A percentile compares a stretch with the other conserved stretches of the same genome.
Evolutionary conservation across 495 filamentous ascomycete species (phyloP).

Genomic region (Penicillium pancosmium): DNA sequence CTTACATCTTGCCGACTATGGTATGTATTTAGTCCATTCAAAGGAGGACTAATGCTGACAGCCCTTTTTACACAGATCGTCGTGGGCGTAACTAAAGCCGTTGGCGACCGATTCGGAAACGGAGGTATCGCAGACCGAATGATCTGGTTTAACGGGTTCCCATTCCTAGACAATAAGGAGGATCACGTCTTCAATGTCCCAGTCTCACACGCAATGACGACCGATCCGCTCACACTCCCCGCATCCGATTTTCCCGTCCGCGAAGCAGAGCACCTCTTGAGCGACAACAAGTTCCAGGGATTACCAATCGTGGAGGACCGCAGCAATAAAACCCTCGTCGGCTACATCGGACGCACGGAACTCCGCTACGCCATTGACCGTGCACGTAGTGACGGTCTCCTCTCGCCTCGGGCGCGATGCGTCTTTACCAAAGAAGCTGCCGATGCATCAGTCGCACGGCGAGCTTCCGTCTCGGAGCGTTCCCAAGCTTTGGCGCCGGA

Average conservation of each 20-base stretch:
- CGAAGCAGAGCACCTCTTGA: slow-evolving; percentile 73
- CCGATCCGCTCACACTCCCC: slow-evolving; percentile 71
- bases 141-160: slow-evolving; percentile 99
- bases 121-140: slow-evolving; percentile 97
- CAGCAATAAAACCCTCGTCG: slow-evolving; percentile 70
- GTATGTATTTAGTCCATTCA: slow-evolving; percentile 36
- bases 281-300: slow-evolving; percentile 86
- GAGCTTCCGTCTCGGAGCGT: slow-evolving; percentile 33
- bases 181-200: slow-evolving; percentile 97
- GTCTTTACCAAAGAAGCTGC: slow-evolving; percentile 72
- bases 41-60: slow-evolving; percentile 18
- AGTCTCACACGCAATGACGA: slow-evolving; percentile 90
- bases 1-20: slow-evolving; percentile 97
- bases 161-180: slow-evolving; percentile 97
- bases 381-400: slow-evolving; percentile 72
- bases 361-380: slow-evolving; percentile 91
- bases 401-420: slow-evolving; percentile 71
- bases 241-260: slow-evolving; percentile 73
- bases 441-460: slow-evolving; percentile 37
- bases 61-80: slow-evolving; percentile 62
- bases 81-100: slow-evolving; percentile 93
- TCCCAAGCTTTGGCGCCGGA: slow-evolving; percentile 46
- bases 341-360: slow-evolving; percentile 95
- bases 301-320: slow-evolving; percentile 89
- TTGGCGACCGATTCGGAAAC: slow-evolving; percentile 88